A percentile compares a stretch with the other conserved stretches of the same genome.
These are phyloP conservation scores for Pseudisothecium myosuroides DNA, from an alignment of 225 moss, liverwort and hornwort genomes.

Conservation along the genomic window DNA sequence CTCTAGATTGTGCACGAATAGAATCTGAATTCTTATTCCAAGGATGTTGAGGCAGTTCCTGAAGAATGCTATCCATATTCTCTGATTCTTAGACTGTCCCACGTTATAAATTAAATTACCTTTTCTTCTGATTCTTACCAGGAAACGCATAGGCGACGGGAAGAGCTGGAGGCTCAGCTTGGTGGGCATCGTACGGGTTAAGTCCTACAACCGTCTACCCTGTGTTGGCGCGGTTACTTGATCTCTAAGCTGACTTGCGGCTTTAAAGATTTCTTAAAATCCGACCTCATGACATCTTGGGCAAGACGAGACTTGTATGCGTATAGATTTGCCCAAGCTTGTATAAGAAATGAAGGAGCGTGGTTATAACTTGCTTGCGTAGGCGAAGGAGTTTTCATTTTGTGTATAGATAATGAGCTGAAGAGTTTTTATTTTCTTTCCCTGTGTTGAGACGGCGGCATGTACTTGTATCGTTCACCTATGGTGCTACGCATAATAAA, in stretches of 20 bases:
- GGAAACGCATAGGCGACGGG: constrained; percentile 36
- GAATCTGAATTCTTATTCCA: not conserved
- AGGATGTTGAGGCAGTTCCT: not conserved
- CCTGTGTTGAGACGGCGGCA: not conserved
- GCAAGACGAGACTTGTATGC: not conserved
- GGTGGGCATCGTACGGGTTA: constrained; percentile 7
- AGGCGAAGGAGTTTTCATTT: not conserved
- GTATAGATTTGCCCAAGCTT: not conserved
- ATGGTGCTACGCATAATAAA: not conserved
- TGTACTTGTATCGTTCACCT: not conserved
- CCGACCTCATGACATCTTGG: not conserved
- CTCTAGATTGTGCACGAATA: not conserved
- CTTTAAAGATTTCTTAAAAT: not conserved
- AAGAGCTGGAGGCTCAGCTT: constrained; percentile 36
- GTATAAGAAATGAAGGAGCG: not conserved
- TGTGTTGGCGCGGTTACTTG: not conserved
- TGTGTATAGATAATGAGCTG: not conserved
- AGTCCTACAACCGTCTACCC: not conserved
- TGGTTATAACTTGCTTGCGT: not conserved
- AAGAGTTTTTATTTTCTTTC: not conserved
- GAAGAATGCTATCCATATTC: not conserved
- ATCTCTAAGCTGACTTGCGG: not conserved
- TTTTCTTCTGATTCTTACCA: not conserved
- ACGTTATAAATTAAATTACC: not conserved
- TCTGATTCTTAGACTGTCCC: not conserved